A percentile compares a stretch with the other conserved stretches of the same genome.
Conservation (phyloP, 2,329 filamentous ascomycete genomes). For the Nemania sp. region DNA sequence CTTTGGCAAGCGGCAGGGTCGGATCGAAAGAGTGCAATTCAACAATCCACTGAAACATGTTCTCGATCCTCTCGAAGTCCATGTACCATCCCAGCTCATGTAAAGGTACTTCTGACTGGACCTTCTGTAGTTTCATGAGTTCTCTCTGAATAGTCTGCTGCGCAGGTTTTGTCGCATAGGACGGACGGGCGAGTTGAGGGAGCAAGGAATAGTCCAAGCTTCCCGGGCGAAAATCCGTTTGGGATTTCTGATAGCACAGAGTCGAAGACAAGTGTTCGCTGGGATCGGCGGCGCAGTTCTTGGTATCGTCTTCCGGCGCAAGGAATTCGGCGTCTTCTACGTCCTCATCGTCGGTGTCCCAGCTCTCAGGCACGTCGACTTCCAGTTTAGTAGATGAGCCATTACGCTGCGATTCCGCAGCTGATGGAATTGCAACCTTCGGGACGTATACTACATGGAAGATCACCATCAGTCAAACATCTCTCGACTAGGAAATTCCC, state of each 20-base stretch:
- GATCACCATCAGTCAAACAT: too few relatives aligned
- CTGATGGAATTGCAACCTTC: constrained; percentile 38
- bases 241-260: constrained; percentile 15
- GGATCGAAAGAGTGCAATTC: constrained; percentile 82
- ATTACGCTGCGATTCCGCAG: neutral
- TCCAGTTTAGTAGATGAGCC: neutral
- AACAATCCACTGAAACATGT: constrained; percentile 89
- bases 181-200: constrained; percentile 65
- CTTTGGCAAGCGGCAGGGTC: constrained; percentile 68
- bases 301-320: constrained; percentile 33
- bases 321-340: constrained; percentile 45
- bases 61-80: constrained; percentile 65
- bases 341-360: constrained; percentile 52
- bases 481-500: too few relatives aligned
- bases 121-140: constrained; percentile 63
- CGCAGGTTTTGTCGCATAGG: constrained; percentile 64
- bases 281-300: constrained; percentile 14
- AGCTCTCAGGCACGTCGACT: constrained; percentile 13
- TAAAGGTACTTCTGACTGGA: constrained; percentile 63
- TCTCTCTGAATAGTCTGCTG: constrained; percentile 67
- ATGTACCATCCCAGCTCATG: constrained; percentile 84
- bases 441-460: constrained; percentile 33
- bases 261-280: constrained; percentile 8
- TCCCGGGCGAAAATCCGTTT: constrained; percentile 65
- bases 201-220: constrained; percentile 64